phyloP scores from a whole-genome alignment of 768 basidiomycete species.

The Agrocybe praecox region DNA sequence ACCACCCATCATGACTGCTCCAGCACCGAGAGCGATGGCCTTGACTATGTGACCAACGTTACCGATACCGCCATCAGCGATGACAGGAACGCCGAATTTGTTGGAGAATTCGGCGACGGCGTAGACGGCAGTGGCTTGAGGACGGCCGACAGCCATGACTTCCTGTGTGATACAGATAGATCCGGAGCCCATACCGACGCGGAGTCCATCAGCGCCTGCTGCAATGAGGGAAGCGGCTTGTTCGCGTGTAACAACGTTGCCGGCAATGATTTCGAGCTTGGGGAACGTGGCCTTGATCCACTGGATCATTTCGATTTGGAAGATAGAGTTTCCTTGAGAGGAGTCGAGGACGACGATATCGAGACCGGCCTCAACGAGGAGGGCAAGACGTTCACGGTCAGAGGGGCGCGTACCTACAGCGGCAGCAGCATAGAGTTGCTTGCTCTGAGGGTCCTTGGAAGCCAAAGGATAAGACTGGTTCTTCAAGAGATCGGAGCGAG shows the following conservation, averaged over 20 bases:
- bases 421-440: slow-evolving; percentile 96
- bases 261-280: slow-evolving; percentile 89
- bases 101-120: slow-evolving; percentile 91
- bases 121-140: slow-evolving; percentile 98
- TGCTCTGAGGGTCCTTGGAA: slow-evolving; percentile 85
- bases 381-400: slow-evolving; percentile 80
- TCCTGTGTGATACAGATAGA: slow-evolving; percentile 99
- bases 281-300: slow-evolving; percentile 92
- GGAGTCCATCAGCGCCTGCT: slow-evolving; percentile 94
- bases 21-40: slow-evolving; percentile 90
- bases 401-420: slow-evolving; percentile 91
- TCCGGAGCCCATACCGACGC: slow-evolving; percentile 97
- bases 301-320: slow-evolving; percentile 90
- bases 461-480: slow-evolving; percentile 97
- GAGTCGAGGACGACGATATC: slow-evolving; percentile 96
- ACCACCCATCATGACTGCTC: slow-evolving; percentile 99
- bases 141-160: slow-evolving; percentile 98
- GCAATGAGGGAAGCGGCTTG: slow-evolving; percentile 93
- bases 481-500: slow-evolving; percentile 96
- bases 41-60: slow-evolving; percentile 99
- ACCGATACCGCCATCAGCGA: slow-evolving; percentile 93
- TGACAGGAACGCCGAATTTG: slow-evolving; percentile 94
- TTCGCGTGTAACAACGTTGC: slow-evolving; percentile 97
- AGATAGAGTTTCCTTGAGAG: slow-evolving; percentile 94
- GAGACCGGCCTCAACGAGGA: slow-evolving; percentile 92